Conservation (phyloP, 345 rosid genomes). For the Diplotaxis tenuifolia region DNA sequence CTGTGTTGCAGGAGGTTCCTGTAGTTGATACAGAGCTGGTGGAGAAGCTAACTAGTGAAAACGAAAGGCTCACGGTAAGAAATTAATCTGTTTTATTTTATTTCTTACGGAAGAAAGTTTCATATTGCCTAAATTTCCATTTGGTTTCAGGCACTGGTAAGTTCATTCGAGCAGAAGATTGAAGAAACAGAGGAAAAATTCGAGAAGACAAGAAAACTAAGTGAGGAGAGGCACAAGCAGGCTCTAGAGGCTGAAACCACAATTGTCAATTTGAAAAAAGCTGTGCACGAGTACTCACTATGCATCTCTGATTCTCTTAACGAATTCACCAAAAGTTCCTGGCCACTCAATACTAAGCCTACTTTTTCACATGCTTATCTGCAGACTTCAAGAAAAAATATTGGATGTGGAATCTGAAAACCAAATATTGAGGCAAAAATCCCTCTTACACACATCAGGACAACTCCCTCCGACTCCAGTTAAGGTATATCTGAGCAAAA, state of each 20-base stretch:
- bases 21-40: constrained; percentile 67
- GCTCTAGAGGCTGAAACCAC: constrained; percentile 85
- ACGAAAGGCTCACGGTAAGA: constrained; percentile 77
- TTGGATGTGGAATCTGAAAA: constrained; percentile 81
- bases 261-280: constrained; percentile 71
- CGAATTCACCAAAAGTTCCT: constrained; percentile 4
- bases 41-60: constrained; percentile 74
- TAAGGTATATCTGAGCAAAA: constrained; percentile 44
- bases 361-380: constrained; percentile 29
- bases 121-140: constrained; percentile 20
- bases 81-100: constrained; percentile 5
- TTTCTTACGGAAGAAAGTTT: constrained; percentile 13
- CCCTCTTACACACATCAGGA: constrained; percentile 53
- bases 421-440: constrained; percentile 73
- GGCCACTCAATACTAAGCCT: neutral
- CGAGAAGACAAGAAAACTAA: constrained; percentile 71
- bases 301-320: constrained; percentile 22
- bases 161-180: constrained; percentile 79
- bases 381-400: constrained; percentile 80
- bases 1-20: constrained; percentile 81
- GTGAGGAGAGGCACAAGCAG: constrained; percentile 89
- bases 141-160: constrained; percentile 60
- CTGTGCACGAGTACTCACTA: constrained; percentile 68
- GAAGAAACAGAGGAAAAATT: constrained; percentile 77
- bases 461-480: constrained; percentile 51